phyloP scores from a whole-genome alignment of 1,284 basidiomycete genomes.

The Leccinum griseonigrum region DNA sequence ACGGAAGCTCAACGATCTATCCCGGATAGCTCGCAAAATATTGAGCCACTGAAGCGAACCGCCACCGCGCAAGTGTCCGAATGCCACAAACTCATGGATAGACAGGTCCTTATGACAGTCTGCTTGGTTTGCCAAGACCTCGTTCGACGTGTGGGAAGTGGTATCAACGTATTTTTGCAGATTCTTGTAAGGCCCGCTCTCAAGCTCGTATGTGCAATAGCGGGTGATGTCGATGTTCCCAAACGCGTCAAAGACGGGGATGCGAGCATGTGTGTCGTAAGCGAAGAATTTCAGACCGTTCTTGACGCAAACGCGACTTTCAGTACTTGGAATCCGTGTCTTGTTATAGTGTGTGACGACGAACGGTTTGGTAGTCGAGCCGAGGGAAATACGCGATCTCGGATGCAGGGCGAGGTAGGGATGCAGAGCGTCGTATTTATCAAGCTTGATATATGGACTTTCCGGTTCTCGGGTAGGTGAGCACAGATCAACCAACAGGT shows the following conservation, averaged over 20 bases:
- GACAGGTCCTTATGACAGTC: constrained; percentile 37
- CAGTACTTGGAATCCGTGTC: constrained; percentile 26
- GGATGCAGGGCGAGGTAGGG: constrained; percentile 14
- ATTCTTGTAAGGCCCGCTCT: constrained; percentile 32
- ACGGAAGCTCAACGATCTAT: constrained; percentile 36
- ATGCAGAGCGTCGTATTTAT: constrained; percentile 6
- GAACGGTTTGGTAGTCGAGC: constrained; percentile 43
- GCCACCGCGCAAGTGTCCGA: constrained; percentile 43
- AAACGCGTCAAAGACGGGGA: constrained; percentile 16
- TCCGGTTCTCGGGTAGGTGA: constrained; percentile 1
- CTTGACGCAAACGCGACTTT: constrained; percentile 31
- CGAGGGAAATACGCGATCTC: constrained; percentile 34
- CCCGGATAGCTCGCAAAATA: constrained; percentile 40
- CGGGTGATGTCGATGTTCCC: constrained; percentile 13
- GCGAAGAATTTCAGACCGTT: constrained; percentile 34
- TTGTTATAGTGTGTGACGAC: constrained; percentile 36
- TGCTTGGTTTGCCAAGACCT: constrained; percentile 41
- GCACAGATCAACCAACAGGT: constrained; percentile 36
- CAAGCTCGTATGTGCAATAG: constrained; percentile 34
- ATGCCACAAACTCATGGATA: constrained; percentile 44
- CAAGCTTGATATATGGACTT: constrained; percentile 15
- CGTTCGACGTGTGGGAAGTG: constrained; percentile 42
- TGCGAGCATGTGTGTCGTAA: constrained; percentile 15
- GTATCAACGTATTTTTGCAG: constrained; percentile 38
- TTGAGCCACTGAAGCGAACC: constrained; percentile 48